These are phyloP conservation scores for Eucalyptus shirleyi DNA, from an alignment of 345 rosid species.

Conservation along the genomic window DNA sequence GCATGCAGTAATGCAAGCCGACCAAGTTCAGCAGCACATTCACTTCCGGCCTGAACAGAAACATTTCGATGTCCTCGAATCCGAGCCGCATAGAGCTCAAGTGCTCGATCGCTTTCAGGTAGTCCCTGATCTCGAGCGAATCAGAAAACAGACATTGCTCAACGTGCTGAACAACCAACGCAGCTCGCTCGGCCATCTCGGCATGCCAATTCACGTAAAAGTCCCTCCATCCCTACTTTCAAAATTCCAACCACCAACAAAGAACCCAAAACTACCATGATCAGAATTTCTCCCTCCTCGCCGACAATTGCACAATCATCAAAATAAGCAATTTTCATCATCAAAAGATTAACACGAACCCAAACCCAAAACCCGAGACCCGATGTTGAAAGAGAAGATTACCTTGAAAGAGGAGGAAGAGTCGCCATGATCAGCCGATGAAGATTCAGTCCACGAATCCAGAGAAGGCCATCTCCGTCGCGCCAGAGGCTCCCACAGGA, in stretches of 20 bases:
- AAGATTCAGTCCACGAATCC: background rate
- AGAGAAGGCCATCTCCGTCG: constrained; percentile 49
- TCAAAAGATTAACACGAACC: background rate
- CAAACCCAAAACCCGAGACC: background rate
- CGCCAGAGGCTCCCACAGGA: constrained; percentile 52
- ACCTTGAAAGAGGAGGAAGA: background rate
- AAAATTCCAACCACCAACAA: background rate
- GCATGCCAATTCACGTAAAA: constrained; percentile 20
- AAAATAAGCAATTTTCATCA: background rate
- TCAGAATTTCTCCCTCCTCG: background rate
- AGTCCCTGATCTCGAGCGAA: constrained; percentile 27
- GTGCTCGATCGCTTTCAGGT: constrained; percentile 19
- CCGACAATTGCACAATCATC: background rate
- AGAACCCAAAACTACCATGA: background rate
- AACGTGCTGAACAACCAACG: constrained; percentile 17
- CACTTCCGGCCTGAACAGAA: constrained; percentile 25
- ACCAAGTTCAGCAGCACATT: constrained; percentile 35
- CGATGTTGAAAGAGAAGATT: background rate
- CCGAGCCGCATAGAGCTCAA: constrained; percentile 13
- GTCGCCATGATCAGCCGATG: background rate
- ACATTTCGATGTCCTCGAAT: constrained; percentile 33
- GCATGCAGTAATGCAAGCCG: constrained; percentile 45
- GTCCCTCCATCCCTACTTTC: constrained; percentile 31
- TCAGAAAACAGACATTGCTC: constrained; percentile 2
- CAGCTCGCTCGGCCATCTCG: constrained; percentile 18